Conservation (phyloP, 495 filamentous ascomycete genomes). For the Filosporella fistucella region DNA sequence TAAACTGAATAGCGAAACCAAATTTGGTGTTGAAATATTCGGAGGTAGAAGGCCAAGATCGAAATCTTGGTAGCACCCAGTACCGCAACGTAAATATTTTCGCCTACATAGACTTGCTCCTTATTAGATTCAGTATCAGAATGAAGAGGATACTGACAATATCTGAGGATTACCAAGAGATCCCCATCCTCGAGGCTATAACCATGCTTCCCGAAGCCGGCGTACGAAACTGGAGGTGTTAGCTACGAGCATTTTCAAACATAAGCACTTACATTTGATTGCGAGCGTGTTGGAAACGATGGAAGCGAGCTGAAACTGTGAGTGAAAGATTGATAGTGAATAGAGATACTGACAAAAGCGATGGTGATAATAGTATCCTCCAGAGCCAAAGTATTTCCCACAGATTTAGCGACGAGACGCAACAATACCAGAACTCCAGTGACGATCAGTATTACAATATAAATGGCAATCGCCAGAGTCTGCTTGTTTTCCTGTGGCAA, state of each 20-base stretch:
- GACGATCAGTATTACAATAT: not conserved
- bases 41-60: slow-evolving; percentile 47
- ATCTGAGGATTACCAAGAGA: slow-evolving; percentile 8
- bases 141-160: not conserved
- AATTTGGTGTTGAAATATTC: slow-evolving; percentile 37
- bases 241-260: not conserved
- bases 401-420: not conserved
- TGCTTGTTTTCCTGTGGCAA: not conserved
- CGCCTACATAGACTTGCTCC: slow-evolving; percentile 33
- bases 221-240: slow-evolving; percentile 4
- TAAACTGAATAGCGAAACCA: slow-evolving; percentile 27
- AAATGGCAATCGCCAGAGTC: not conserved
- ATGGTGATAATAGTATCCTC: slow-evolving; percentile 2
- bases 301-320: not conserved
- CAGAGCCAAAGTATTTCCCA: not conserved
- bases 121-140: not conserved
- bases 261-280: not conserved
- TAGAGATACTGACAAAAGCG: slow-evolving; percentile 2
- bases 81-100: slow-evolving; percentile 32
- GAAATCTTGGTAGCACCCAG: slow-evolving; percentile 43
- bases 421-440: not conserved
- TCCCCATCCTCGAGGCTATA: slow-evolving; percentile 8
- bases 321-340: not conserved
- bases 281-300: not conserved
- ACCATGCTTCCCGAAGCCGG: slow-evolving; percentile 15